Base-by-base conservation (phyloP, 2,329 filamentous ascomycete species). In the Graphilbum sp. region DNA sequence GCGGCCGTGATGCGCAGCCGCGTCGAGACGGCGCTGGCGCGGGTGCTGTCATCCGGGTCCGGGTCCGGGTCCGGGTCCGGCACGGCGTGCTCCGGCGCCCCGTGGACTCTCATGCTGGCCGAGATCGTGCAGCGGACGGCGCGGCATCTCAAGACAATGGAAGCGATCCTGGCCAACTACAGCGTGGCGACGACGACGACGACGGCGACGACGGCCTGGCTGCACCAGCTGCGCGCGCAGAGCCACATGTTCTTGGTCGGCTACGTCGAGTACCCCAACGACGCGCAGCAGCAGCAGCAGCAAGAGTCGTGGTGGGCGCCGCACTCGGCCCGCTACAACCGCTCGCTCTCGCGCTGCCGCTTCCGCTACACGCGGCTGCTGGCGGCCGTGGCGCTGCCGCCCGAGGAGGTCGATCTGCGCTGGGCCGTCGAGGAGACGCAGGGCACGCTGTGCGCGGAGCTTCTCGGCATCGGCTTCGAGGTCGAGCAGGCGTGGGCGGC, bases 201-300 rank as follows among this genome's bases (percentile, higher is more conserved):
- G 5, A 54, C 53, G 19, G 41, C 41, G 7, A 31, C 54, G 6
- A 41, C 39, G 18, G 41, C 44, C 1, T 61, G 57, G 57, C 42
- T 58, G 37, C 40, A 44, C 17, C 43, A 44, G 21, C 38, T 59
- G 38, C 52, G 62, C 18, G 50, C 53, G 2, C 49, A 58, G 32
- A 61, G 55, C 20, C 63, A 67, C 43, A 52, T 55, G 42, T 58
- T 64, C 36, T 48, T 64, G 36, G 53, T 67, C 9, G 56, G 58
- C 3, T 66, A 57, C 43, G 49, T 67, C 21, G 55, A 64, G 43
- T 68, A 66, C 41, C 64, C 64, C 2, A 13, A n/a, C 19, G 17
- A 20, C 11, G 12, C 19, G 6, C 2, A 16, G 41, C 13, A 30
- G 35, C 12, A 35, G 34, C n/a, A n/a, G n/a, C n/a, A n/a, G n/a